A percentile compares a stretch with the other conserved stretches of the same genome.
phyloP scores from a whole-genome alignment of 129 eudicot genomes.

The Ambrosia trifida region DNA sequence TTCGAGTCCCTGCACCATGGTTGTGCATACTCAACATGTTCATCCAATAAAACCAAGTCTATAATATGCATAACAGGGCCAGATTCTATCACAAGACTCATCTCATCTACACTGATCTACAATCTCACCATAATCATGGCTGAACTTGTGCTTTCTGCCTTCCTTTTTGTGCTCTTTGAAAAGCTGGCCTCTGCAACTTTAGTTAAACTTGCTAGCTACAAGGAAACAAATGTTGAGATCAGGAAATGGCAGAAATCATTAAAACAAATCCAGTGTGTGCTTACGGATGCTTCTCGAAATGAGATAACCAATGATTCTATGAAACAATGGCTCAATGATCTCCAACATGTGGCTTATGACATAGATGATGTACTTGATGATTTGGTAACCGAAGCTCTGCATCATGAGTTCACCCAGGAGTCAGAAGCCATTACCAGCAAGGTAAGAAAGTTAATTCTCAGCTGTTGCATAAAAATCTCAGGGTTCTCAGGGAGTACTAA shows the following conservation, averaged over 20 bases:
- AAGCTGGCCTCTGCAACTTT: too few relatives aligned
- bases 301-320: background rate
- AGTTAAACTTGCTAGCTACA: background rate
- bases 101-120: too few relatives aligned
- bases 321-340: background rate
- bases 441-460: too few relatives aligned
- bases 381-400: background rate
- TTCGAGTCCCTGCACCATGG: too few relatives aligned
- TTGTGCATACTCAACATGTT: too few relatives aligned
- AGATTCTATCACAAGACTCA: too few relatives aligned
- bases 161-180: too few relatives aligned
- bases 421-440: background rate
- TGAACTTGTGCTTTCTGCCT: too few relatives aligned
- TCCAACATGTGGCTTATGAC: conserved; percentile 5
- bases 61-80: too few relatives aligned
- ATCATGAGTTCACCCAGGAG: background rate
- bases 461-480: too few relatives aligned
- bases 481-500: too few relatives aligned
- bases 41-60: too few relatives aligned
- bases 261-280: background rate
- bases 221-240: background rate
- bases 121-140: background rate
- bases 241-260: background rate
- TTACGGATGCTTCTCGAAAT: background rate
- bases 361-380: background rate